A percentile compares a stretch with the other conserved stretches of the same genome.
phyloP scores from a whole-genome alignment of 2,329 filamentous ascomycete species.

The Coniochaeta hoffmannii region DNA sequence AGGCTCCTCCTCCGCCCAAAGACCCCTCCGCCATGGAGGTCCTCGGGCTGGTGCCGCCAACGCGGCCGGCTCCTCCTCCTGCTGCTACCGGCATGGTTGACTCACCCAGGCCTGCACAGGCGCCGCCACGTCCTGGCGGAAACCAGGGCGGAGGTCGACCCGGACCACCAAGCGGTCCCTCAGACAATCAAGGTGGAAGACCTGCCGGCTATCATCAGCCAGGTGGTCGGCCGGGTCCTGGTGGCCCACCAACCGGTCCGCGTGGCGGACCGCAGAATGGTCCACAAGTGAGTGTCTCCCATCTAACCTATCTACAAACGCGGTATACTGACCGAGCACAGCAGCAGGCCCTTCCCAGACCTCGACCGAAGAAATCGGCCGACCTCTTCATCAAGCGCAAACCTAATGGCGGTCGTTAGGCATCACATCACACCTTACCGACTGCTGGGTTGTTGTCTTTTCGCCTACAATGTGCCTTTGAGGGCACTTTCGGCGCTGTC shows the following conservation, averaged over 20 bases:
- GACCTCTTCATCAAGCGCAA: constrained; percentile 1
- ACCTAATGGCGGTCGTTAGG: background rate
- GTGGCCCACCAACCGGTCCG: background rate
- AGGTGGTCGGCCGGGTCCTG: background rate
- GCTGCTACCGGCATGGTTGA: constrained; percentile 6
- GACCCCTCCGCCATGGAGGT: constrained; percentile 48
- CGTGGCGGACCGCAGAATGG: no score
- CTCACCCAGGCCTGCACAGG: background rate
- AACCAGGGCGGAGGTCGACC: background rate
- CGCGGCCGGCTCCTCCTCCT: constrained; percentile 27
- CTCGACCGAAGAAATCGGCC: constrained; percentile 4
- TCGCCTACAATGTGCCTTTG: background rate
- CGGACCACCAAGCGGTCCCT: background rate
- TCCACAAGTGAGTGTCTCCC: constrained; percentile 5
- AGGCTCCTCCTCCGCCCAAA: constrained; percentile 18
- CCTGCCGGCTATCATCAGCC: background rate
- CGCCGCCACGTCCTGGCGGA: background rate
- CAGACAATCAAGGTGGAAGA: background rate
- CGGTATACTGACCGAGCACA: background rate
- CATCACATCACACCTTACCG: background rate
- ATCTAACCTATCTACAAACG: background rate
- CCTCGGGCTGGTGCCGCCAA: constrained; percentile 38
- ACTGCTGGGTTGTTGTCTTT: no score
- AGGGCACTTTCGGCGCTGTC: background rate
- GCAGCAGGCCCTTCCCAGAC: constrained; percentile 6